Base-by-base conservation (phyloP, 2,329 filamentous ascomycete species). In the Epichloe uncinata region DNA sequence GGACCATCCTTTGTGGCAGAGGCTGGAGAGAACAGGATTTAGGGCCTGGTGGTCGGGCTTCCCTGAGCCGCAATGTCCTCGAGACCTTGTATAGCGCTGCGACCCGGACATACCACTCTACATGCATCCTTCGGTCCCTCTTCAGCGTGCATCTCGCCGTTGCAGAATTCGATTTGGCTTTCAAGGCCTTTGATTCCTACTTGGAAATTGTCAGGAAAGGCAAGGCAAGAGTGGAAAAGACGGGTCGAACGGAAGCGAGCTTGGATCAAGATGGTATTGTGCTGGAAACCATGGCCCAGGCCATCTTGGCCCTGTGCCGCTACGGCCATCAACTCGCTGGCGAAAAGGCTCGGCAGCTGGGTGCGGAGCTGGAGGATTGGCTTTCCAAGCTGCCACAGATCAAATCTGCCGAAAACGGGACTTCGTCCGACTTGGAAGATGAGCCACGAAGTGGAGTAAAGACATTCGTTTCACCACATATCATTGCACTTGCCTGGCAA, bases 101-200 rank as follows among this genome's bases (percentile, higher is more conserved):
- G 7, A 88, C 85, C 9, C 95, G 93, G 66, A 95, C 90, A 0
- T 98, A 93, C 61, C 93, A 98, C 66, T 98, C 93, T 1, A 95
- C 91, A 1, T 73, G 88, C 9, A 86, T 97, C 54, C 71, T 98
- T 33, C 78, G 91, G 51, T 80, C 90, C 59, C 74, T 98, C 0
- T 97, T 97, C 62, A 84, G 81, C 11, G 84, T 95, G 2, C 93
- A 98, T 64, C 74, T 91, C 16, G 79, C 88, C 2, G 73, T 96
- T 16, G 88, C 89, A 8, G 91, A 98, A 58, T 97, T 96, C 56
- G 87, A 95, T 50, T 72, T 97, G 45, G 90, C 90, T 1, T 82
- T 95, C 64, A 89, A 89, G 61, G 87, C 93, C 0, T 87, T 96
- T 54, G 85, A 95, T 63, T 90, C 90, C 0, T 98, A 97, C 64